Base-by-base conservation (phyloP, 2,329 filamentous ascomycete genomes). In the Fusarium metavorans region DNA sequence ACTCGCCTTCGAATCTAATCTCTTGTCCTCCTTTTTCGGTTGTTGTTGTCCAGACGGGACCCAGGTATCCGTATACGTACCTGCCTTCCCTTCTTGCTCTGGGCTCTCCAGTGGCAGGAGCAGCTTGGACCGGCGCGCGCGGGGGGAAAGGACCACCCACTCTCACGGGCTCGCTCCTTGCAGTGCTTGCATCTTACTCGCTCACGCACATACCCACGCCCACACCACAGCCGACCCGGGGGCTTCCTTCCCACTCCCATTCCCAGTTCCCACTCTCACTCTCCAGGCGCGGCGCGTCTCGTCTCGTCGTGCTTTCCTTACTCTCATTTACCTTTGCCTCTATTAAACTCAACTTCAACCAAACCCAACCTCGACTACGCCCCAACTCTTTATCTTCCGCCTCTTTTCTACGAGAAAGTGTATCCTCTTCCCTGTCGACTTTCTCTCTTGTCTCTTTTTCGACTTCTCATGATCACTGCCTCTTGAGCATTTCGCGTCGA, bases 241-340 rank as follows among this genome's bases (percentile, higher is more conserved):
- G 43, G 43, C 43, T 25, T 75, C 66, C 73, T 34, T 66, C 39
- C 63, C 66, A 62, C 72, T 23, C 20, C 43, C 23, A 50, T 10
- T 50, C 25, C 25, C 43, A 48, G 25, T 10, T 50, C 25, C 25
- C 43, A 48, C 68, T 62, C 58, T 56, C 65, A 62, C 69, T 62
- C 73, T 66, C 75, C 11, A 35, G 73, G 73, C 73, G 73, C 73
- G 73, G 70, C 73, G 73, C 73, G 73, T 76, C 71, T 71, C 68
- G 61, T 61, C 41, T 67, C 73, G 73, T 76, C 71, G 68, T 69
- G 61, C 61, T 67, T 70, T 75, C 20, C 70, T 65, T 61, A 59
- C 69, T 75, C 16, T 60, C 64, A 50, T 58, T 37, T 58, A 58
- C 54, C 20, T 39, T 58, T 66, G 20, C 23, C 64, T 39, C 41